phyloP scores from a whole-genome alignment of 352 stramenopile genomes.

The Phytophthora rubi region DNA sequence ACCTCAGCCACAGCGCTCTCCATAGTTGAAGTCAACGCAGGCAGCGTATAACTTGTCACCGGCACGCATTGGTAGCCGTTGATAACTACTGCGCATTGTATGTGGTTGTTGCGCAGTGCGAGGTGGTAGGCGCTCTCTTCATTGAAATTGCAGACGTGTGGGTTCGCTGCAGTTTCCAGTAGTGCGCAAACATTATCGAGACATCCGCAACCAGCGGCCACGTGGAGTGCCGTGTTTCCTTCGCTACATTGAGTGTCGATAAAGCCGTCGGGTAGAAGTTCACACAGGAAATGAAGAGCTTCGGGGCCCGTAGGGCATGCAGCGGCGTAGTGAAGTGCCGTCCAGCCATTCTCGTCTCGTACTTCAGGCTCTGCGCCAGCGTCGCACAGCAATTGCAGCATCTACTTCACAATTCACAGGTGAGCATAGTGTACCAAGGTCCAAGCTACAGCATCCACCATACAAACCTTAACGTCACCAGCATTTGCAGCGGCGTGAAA shows the following conservation, averaged over 20 bases:
- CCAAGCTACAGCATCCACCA: conserved; percentile 43
- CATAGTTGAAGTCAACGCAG: conserved; percentile 3
- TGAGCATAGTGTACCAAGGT: too few relatives aligned
- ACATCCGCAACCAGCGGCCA: conserved; percentile 66
- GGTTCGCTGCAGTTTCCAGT: conserved; percentile 64
- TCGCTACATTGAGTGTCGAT: conserved; percentile 56
- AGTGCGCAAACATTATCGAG: conserved; percentile 56
- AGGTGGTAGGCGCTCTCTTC: conserved; percentile 59
- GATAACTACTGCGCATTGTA: conserved; percentile 56
- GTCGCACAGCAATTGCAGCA: conserved; percentile 59
- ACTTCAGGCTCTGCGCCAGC: conserved; percentile 37
- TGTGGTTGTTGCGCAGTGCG: conserved; percentile 63
- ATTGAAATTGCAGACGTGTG: conserved; percentile 47
- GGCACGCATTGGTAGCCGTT: conserved; percentile 57
- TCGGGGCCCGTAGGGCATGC: conserved; percentile 45
- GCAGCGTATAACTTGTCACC: conserved; percentile 4
- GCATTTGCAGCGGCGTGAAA: conserved; percentile 69
- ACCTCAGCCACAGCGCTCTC: conserved; percentile 3
- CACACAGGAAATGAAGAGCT: conserved; percentile 63
- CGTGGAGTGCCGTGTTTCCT: conserved; percentile 70
- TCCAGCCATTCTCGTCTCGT: conserved; percentile 69
- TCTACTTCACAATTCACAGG: conserved; percentile 24
- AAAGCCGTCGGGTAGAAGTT: conserved; percentile 46
- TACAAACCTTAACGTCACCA: conserved; percentile 47
- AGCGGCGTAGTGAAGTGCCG: conserved; percentile 65